Evolutionary conservation across 192 early-diverging fungal species (phyloP).

Genomic region (Piromyces sp.): DNA sequence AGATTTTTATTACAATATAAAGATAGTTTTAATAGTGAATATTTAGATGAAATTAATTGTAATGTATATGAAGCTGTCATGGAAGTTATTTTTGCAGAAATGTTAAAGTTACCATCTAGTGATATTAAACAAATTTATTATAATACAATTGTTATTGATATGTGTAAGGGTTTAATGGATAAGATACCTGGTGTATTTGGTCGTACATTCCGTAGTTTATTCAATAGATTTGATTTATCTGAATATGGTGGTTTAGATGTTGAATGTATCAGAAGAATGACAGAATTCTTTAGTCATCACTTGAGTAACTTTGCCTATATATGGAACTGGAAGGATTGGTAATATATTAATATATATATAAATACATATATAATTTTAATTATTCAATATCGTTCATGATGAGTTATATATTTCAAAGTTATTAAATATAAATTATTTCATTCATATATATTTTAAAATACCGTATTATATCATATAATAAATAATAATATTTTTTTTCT

Average conservation of each 20-base stretch:
- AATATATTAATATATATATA: no score
- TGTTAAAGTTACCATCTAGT: slow-evolving; percentile 37
- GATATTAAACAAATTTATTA: slow-evolving; percentile 39
- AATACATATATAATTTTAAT: no score
- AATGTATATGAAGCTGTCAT: slow-evolving; percentile 27
- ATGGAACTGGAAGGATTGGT: slow-evolving; percentile 82
- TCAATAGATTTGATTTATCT: slow-evolving; percentile 30
- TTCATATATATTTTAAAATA: no score
- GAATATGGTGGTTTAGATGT: slow-evolving; percentile 48
- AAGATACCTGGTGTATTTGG: slow-evolving; percentile 47
- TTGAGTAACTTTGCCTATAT: slow-evolving; percentile 81
- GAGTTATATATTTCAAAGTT: no score
- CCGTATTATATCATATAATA: no score
- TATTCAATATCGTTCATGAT: no score
- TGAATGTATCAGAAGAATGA: slow-evolving; percentile 64
- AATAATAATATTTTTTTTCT: no score
- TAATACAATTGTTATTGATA: slow-evolving; percentile 48
- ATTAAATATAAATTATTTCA: no score
- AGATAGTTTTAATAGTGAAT: slow-evolving; percentile 9
- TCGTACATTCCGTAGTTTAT: slow-evolving; percentile 40
- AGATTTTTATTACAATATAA: slow-evolving; percentile 50
- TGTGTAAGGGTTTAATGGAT: slow-evolving; percentile 33
- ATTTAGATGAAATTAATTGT: slow-evolving; percentile 18
- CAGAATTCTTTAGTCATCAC: slow-evolving; percentile 79
- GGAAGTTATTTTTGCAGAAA: slow-evolving; percentile 33